A percentile compares a stretch with the other conserved stretches of the same genome.
Conservation (phyloP, 2,329 filamentous ascomycete species). For the Ophidiomyces ophidiicola region DNA sequence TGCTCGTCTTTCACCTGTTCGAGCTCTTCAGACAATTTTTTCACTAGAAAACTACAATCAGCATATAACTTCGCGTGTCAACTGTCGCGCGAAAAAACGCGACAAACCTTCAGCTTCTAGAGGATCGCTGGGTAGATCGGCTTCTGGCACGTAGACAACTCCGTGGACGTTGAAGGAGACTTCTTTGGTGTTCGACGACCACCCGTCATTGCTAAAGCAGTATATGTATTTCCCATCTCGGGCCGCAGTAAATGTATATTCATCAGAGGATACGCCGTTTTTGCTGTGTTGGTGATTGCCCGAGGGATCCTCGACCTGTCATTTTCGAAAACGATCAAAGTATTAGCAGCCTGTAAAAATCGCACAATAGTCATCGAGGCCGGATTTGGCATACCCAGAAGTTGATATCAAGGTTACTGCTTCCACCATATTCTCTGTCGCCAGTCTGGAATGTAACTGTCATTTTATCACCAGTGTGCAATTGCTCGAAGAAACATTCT, state of each 20-base stretch:
- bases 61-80: background rate
- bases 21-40: conserved; percentile 70
- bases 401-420: conserved; percentile 89
- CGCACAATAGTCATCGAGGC: conserved; percentile 1
- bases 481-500: conserved; percentile 92
- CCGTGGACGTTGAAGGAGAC: conserved; percentile 99
- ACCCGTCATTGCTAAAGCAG: conserved; percentile 99
- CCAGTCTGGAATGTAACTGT: conserved; percentile 97
- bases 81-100: background rate
- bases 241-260: conserved; percentile 78
- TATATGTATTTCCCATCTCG: conserved; percentile 84
- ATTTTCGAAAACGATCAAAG: background rate
- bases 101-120: conserved; percentile 73
- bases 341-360: background rate
- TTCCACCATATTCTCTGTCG: conserved; percentile 87
- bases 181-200: conserved; percentile 91
- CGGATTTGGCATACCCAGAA: conserved; percentile 64
- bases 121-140: conserved; percentile 71
- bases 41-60: too few relatives aligned
- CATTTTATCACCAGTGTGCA: conserved; percentile 94
- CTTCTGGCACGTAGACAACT: conserved; percentile 90
- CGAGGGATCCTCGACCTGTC: conserved; percentile 63
- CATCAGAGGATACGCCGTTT: conserved; percentile 72
- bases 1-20: conserved; percentile 95
- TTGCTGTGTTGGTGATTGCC: conserved; percentile 68